A percentile compares a stretch with the other conserved stretches of the same genome.
Evolutionary conservation across 495 filamentous ascomycete species (phyloP).

Genomic region (Lasiosphaeriaceae sp.): DNA sequence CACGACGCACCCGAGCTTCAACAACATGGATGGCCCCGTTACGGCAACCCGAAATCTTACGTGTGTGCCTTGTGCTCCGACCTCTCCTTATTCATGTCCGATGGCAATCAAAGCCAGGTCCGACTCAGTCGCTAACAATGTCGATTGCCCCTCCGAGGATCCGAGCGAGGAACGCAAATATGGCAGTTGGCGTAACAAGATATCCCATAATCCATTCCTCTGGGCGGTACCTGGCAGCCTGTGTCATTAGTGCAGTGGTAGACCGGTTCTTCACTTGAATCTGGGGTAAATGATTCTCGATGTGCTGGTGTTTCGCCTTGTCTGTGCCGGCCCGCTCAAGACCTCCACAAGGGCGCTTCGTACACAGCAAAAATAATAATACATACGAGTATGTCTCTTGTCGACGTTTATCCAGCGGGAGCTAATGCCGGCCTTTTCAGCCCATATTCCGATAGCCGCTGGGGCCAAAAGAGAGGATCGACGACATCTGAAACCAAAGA

Average conservation of each 20-base stretch:
- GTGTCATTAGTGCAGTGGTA: no score
- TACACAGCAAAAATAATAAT: no score
- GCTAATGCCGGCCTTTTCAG: neutral
- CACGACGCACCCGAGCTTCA: neutral
- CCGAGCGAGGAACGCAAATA: no score
- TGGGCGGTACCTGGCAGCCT: no score
- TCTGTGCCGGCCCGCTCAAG: neutral
- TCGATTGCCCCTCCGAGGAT: neutral
- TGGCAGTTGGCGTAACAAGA: no score
- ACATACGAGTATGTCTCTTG: no score
- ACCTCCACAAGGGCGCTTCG: neutral
- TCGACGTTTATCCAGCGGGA: neutral
- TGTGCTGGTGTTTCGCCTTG: neutral
- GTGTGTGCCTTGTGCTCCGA: no score
- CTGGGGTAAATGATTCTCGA: no score
- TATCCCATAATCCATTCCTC: no score
- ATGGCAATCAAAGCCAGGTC: neutral
- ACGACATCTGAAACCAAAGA: slow-evolving; percentile 14
- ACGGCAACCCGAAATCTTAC: neutral
- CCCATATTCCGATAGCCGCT: neutral
- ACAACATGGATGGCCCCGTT: neutral
- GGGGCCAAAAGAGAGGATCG: slow-evolving; percentile 8
- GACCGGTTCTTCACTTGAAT: no score
- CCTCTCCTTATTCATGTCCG: neutral
- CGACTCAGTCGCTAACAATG: neutral